These are phyloP conservation scores for Boeremia lycopersici DNA, from an alignment of 2,329 filamentous ascomycete genomes.

Conservation along the genomic window DNA sequence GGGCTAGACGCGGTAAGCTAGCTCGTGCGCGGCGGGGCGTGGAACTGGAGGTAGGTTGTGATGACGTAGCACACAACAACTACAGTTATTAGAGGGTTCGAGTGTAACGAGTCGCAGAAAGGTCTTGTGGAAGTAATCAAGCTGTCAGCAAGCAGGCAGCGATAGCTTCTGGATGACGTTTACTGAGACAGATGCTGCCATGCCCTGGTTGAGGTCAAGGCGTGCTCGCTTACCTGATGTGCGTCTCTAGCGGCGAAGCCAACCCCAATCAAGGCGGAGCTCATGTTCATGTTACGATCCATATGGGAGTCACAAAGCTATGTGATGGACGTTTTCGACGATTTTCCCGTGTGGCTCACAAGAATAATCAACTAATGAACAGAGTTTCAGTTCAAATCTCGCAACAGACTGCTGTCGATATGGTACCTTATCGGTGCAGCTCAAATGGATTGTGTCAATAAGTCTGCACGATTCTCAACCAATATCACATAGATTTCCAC, in stretches of 20 bases:
- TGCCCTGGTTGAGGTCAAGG: slow-evolving; percentile 28
- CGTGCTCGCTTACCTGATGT: slow-evolving; percentile 27
- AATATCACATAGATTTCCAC: not conserved
- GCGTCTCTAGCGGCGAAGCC: slow-evolving; percentile 20
- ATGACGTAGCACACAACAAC: slow-evolving; percentile 32
- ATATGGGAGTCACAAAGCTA: not conserved
- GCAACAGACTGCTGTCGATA: not conserved
- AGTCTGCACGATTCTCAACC: not conserved
- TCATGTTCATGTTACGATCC: slow-evolving; percentile 15
- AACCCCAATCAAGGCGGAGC: slow-evolving; percentile 13
- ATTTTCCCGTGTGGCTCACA: not conserved
- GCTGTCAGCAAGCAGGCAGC: slow-evolving; percentile 29
- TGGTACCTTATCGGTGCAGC: not conserved
- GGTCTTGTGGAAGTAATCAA: slow-evolving; percentile 14
- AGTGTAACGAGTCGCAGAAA: slow-evolving; percentile 6
- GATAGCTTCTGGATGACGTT: slow-evolving; percentile 45
- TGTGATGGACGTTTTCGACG: not conserved
- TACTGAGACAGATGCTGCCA: slow-evolving; percentile 31
- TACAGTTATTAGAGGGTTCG: slow-evolving; percentile 4
- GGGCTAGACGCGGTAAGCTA: slow-evolving; percentile 43
- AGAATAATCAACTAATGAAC: no score
- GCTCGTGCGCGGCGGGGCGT: slow-evolving; percentile 39
- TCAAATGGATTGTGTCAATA: not conserved
- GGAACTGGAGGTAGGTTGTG: slow-evolving; percentile 19
- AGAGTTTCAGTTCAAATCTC: not conserved